Conservation (phyloP, 73 alveolate species). For the Stentor coeruleus region DNA sequence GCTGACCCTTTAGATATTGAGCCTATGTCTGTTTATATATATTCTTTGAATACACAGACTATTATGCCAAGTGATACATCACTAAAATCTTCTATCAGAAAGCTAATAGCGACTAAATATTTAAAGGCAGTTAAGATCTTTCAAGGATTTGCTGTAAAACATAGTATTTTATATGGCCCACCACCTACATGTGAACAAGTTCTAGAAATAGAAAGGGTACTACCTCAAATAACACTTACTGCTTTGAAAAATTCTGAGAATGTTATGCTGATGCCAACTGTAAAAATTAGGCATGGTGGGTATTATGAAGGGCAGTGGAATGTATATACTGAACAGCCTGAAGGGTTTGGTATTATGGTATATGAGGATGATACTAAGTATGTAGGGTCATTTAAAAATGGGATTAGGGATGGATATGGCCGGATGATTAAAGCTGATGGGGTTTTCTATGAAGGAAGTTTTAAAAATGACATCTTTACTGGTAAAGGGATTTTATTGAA, state of each 20-base stretch:
- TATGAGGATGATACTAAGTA: background rate
- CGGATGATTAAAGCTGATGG: background rate
- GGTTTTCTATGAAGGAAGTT: conserved; percentile 1
- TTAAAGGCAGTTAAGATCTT: too few relatives aligned
- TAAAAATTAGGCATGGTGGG: background rate
- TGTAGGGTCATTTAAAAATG: background rate
- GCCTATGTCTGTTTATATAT: background rate
- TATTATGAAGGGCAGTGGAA: background rate
- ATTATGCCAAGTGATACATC: background rate
- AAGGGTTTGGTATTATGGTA: background rate
- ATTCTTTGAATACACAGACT: too few relatives aligned
- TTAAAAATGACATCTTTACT: background rate
- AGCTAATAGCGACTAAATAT: background rate
- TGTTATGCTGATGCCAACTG: background rate
- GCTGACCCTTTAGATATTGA: background rate
- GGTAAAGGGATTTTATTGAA: background rate
- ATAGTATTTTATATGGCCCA: background rate
- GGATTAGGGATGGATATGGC: conserved; percentile 34
- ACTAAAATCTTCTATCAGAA: too few relatives aligned
- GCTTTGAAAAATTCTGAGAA: background rate
- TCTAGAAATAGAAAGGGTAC: too few relatives aligned
- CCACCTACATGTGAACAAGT: too few relatives aligned
- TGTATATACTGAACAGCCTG: background rate
- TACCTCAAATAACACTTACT: background rate
- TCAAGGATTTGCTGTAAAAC: background rate